Percentiles rank a stretch among this genome's conserved stretches.
Conservation (phyloP, 108 stramenopile genomes). For the Nannochloropsis salina region DNA sequence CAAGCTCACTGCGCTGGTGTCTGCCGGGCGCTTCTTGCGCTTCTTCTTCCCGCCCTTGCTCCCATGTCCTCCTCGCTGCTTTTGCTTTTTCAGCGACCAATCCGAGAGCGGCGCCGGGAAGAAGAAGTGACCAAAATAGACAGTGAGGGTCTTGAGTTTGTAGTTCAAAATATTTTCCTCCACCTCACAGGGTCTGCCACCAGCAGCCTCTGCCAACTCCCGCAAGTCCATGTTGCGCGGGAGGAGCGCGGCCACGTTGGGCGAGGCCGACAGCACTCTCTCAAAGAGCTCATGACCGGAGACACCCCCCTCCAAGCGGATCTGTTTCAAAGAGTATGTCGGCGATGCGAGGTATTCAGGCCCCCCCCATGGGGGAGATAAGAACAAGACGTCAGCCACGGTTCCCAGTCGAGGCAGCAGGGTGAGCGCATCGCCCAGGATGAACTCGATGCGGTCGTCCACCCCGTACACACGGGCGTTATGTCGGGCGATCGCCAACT, state of each 20-base stretch:
- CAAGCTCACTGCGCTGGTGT: too few species aligned
- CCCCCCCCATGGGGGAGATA: conserved; percentile 57
- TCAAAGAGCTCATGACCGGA: conserved; percentile 34
- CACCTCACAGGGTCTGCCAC: conserved; percentile 33
- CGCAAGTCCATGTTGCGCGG: conserved; percentile 37
- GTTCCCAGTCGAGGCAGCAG: conserved; percentile 30
- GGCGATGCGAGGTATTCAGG: conserved; percentile 37
- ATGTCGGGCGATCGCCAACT: conserved; percentile 77
- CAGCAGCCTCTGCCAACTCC: not conserved
- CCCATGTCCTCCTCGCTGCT: not conserved
- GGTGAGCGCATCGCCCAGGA: conserved; percentile 48
- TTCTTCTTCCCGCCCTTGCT: not conserved
- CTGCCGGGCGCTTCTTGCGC: not conserved
- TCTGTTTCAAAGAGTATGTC: conserved; percentile 39
- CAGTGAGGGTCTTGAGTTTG: conserved; percentile 51
- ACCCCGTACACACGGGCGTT: conserved; percentile 86
- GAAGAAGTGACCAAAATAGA: conserved; percentile 35
- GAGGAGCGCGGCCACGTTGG: conserved; percentile 47
- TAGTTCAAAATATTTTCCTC: conserved; percentile 44
- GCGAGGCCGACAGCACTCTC: conserved; percentile 35
- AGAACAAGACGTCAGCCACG: conserved; percentile 51
- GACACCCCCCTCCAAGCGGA: conserved; percentile 37
- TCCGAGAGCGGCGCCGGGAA: not conserved
- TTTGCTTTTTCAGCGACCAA: conserved; percentile 5
- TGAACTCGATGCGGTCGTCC: conserved; percentile 55